These are phyloP conservation scores for Pelargonium citronellum DNA, from an alignment of 441 rosid species.

Conservation along the genomic window DNA sequence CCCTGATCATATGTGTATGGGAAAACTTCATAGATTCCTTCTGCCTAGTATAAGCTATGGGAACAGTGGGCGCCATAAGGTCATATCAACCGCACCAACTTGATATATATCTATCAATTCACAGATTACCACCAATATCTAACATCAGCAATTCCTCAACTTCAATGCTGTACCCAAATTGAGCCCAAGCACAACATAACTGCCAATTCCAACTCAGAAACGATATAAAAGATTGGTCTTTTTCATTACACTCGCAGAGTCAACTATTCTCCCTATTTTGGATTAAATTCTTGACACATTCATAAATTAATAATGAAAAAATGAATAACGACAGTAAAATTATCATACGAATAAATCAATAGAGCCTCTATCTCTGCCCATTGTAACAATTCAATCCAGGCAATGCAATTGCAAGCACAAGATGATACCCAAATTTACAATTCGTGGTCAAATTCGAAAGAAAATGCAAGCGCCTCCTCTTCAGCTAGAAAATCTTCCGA, in stretches of 20 bases:
- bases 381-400: not conserved
- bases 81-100: constrained; percentile 34
- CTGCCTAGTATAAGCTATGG: constrained; percentile 52
- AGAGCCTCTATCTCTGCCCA: not conserved
- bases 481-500: not conserved
- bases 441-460: not conserved
- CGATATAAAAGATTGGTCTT: not conserved
- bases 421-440: not conserved
- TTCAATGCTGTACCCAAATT: not conserved
- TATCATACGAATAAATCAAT: not conserved
- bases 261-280: not conserved
- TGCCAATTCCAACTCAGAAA: not conserved
- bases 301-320: not conserved
- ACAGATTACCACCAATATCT: not conserved
- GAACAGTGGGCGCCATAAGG: constrained; percentile 61
- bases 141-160: not conserved
- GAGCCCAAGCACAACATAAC: not conserved
- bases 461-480: not conserved
- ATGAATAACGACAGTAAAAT: not conserved
- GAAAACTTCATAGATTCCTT: constrained; percentile 39
- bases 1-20: constrained; percentile 50
- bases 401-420: not conserved
- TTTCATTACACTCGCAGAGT: not conserved
- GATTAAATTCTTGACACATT: not conserved
- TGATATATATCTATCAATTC: constrained; percentile 12